phyloP scores from a whole-genome alignment of 148 eudicot genomes.

The Linanthus parryae region DNA sequence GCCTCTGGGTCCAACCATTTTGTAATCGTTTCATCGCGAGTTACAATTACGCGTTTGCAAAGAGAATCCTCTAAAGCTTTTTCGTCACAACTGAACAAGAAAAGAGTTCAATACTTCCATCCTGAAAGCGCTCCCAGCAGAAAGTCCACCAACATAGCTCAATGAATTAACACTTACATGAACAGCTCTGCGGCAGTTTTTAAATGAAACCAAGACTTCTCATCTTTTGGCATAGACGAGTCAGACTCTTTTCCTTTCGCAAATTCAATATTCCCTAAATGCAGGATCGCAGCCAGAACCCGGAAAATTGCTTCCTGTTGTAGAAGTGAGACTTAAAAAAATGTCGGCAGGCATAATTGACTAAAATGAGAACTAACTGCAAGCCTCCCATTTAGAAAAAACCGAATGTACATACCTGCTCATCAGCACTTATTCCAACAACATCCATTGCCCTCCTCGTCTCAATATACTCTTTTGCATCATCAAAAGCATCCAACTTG shows the following conservation, averaged over 20 bases:
- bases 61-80: slow-evolving; percentile 86
- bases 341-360: no score
- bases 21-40: slow-evolving; percentile 90
- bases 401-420: slow-evolving; percentile 57
- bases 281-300: slow-evolving; percentile 93
- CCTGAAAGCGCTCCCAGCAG: not conserved
- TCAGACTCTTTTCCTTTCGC: slow-evolving; percentile 81
- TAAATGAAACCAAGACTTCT: slow-evolving; percentile 84
- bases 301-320: slow-evolving; percentile 91
- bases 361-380: no score
- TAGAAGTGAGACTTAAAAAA: slow-evolving; percentile 13
- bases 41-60: slow-evolving; percentile 88
- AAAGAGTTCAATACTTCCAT: slow-evolving; percentile 2
- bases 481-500: slow-evolving; percentile 83
- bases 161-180: slow-evolving; percentile 43
- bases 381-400: not conserved
- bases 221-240: slow-evolving; percentile 96
- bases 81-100: slow-evolving; percentile 72
- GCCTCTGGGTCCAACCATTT: slow-evolving; percentile 82
- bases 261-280: slow-evolving; percentile 94
- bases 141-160: not conserved
- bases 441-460: slow-evolving; percentile 96
- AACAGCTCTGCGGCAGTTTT: slow-evolving; percentile 88
- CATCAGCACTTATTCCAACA: slow-evolving; percentile 83
- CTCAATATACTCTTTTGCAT: slow-evolving; percentile 72